A percentile compares a stretch with the other conserved stretches of the same genome.
phyloP scores from a whole-genome alignment of 352 stramenopile species.

The Phytopythium vexans region DNA sequence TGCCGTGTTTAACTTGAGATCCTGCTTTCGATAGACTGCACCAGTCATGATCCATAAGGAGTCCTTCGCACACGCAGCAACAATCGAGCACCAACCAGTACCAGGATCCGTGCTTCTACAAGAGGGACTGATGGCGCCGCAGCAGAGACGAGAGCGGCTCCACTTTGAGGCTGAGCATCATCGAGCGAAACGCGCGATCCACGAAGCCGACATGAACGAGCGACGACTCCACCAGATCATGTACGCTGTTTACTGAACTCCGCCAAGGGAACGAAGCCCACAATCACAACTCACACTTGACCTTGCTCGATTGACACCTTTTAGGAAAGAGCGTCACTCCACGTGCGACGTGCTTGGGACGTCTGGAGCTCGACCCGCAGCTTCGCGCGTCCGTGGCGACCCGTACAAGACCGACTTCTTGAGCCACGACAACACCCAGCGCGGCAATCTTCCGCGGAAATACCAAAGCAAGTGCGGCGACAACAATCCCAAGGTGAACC shows the following conservation, averaged over 20 bases:
- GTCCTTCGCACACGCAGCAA: constrained; percentile 29
- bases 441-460: constrained; percentile 29
- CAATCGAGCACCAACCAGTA: constrained; percentile 44
- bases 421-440: constrained; percentile 34
- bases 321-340: constrained; percentile 42
- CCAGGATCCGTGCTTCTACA: constrained; percentile 49
- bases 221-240: constrained; percentile 70
- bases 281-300: background rate
- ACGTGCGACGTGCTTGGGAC: constrained; percentile 50
- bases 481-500: constrained; percentile 39
- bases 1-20: background rate
- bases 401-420: constrained; percentile 38
- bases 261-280: background rate
- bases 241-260: constrained; percentile 23
- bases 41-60: constrained; percentile 52
- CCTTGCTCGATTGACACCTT: background rate
- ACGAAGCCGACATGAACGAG: constrained; percentile 58
- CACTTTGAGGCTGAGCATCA: constrained; percentile 62
- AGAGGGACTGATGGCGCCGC: constrained; percentile 69
- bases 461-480: constrained; percentile 52
- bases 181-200: constrained; percentile 42
- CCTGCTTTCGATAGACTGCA: constrained; percentile 10
- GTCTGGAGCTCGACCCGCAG: constrained; percentile 2
- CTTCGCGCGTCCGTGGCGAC: constrained; percentile 27
- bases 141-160: constrained; percentile 64